Base-by-base conservation (phyloP, 805 yeast species). In the Schwanniomyces yamadae region DNA sequence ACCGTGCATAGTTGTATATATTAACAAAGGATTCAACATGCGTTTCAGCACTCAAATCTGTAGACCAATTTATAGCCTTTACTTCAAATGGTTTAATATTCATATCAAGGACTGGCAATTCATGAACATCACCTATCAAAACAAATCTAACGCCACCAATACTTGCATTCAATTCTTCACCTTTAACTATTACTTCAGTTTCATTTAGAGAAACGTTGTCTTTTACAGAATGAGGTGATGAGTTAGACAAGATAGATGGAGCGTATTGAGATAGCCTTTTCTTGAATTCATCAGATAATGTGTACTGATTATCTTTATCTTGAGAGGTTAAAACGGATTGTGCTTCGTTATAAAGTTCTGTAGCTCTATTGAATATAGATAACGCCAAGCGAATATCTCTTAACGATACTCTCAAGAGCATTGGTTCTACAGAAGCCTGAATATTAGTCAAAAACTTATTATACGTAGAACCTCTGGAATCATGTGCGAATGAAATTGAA, bases 121-220 rank as follows among this genome's bases (percentile, higher is more conserved):
- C 97, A 54, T 89, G 93, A 29, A 86, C 82, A 55, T 87, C 95
- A 55, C 96, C 96, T 44, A 90, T 84, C 33, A 90, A 63, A 2
- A 90, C 95, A 31, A 89, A 58, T 42, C 96, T 70, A 42, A 85
- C 53, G 0, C 96, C 96, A 11, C 84, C 87, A 40, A 87, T 58
- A 30, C 76, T 76, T 0, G 82, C 82, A 28, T 61, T 68, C 30
- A 88, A 59, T 28, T 75, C 78, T 57, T 90, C 97, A 1, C 83
- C 85, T 40, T 77, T 76, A 5, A 86, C 63, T 2, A 82, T 52
- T 1, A 77, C 63, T 12, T 60, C 61, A 3, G 68, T 54, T 17
- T 54, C 57, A 3, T 41, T 38, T 9, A 25, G 8, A 11, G 13
- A 15, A 19, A 17, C 12, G 15, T 22, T 12, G 5, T 43, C 28